Base-by-base conservation (phyloP, 371 early-diverging fungal genomes). In the Zychaea mexicana region DNA sequence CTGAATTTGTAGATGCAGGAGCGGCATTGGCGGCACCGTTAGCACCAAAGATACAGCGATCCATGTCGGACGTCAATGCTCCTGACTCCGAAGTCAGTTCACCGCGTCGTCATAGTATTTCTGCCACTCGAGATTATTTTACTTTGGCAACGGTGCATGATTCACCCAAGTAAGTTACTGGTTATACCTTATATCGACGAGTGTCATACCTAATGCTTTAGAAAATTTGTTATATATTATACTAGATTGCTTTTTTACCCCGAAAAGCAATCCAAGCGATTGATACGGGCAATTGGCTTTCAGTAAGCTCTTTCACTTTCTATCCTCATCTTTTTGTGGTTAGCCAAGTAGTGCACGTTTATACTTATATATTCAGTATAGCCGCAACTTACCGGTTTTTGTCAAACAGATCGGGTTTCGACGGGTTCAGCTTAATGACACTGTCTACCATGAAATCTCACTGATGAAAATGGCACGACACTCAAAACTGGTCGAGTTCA, bases 321-420 rank as follows among this genome's bases (percentile, higher is more conserved):
- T 61, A 59, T 26, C 36, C 64, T 28, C 15, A 15, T 36, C 8
- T 10, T 10, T 36, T 10, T 36, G 36, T 36, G n/a, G 13, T 17
- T 63, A 70, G 36, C 58, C 9, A n/a, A 15, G 31, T 12, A 17
- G 15, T 42, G 7, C n/a, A n/a, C n/a, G n/a, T n/a, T n/a, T 24
- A 49, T 49, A 22, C 26, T 49, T 13, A 24, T 5, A 1, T 49
- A 19, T 49, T 17, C 6, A 17, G 6, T n/a, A 60, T 47, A 82
- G 84, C 61, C 77, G 76, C 13, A 84, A 80, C 31, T 67, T 84
- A 56, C 82, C 82, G 2, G 84, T 84, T 21, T 76, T 66, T 42
- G 78, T 84, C 52, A 67, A 67, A 21, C 71, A 71, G 36, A 63
- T 71, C 52, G 71, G 71, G 2, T 54, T 46, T 28, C 58, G 53